Conservation (phyloP, 2,329 filamentous ascomycete genomes). For the Colletotrichum liriopes region DNA sequence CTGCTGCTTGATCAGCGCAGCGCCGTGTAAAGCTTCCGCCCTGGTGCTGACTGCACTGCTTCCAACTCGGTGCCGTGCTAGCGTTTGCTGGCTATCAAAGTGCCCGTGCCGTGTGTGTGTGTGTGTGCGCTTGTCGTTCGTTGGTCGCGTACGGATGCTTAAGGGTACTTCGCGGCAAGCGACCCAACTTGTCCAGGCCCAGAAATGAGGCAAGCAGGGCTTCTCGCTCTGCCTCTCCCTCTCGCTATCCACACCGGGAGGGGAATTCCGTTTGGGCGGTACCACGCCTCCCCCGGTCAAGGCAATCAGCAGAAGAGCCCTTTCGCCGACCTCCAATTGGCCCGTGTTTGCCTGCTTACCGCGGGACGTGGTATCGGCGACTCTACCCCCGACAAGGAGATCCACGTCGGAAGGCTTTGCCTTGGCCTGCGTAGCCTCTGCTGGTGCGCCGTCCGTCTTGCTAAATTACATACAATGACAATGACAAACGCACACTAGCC, state of each 20-base stretch:
- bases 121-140: neutral
- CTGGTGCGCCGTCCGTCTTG: slow-evolving; percentile 4
- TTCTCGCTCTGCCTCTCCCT: neutral
- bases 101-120: neutral
- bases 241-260: neutral
- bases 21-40: neutral
- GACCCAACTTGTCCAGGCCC: neutral
- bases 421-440: slow-evolving; percentile 10
- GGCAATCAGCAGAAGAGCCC: neutral
- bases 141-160: neutral
- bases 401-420: slow-evolving; percentile 29
- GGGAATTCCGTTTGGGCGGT: slow-evolving; percentile 25
- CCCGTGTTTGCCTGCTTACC: slow-evolving; percentile 3
- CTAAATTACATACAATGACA: neutral
- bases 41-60: neutral
- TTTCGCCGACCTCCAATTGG: slow-evolving; percentile 21
- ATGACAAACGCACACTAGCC: slow-evolving; percentile 1
- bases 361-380: slow-evolving; percentile 6
- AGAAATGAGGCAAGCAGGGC: neutral
- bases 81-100: neutral
- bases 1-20: neutral
- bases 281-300: slow-evolving; percentile 11
- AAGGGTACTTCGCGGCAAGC: slow-evolving; percentile 5
- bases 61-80: neutral
- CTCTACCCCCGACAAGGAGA: slow-evolving; percentile 31